Base-by-base conservation (phyloP, 805 yeast species). In the Hanseniaspora pseudoguilliermondii region DNA sequence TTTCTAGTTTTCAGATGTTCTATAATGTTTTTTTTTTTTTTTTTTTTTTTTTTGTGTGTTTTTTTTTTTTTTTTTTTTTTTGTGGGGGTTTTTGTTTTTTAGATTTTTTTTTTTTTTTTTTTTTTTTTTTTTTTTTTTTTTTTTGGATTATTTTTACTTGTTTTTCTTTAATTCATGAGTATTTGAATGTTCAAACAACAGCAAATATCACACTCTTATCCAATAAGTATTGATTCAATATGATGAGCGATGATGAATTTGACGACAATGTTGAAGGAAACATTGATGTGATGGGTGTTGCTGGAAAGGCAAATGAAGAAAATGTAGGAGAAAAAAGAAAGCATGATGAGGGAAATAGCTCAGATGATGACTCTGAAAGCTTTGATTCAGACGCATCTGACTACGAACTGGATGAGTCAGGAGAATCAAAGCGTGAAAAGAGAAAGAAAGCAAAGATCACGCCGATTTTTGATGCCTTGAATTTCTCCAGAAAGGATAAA, bases 401-500 rank as follows among this genome's bases (percentile, higher is more conserved):
- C 18, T 27, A 55, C n/a, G 59, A 49, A 20, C 36, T 42, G n/a
- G 34, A 34, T 18, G 39, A 36, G n/a, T n/a, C 43, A 15, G 48
- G 46, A 27, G 54, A 32, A 29, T 46, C 51, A 63, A 15, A 64
- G 61, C 29, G 50, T 59, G 67, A 64, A 39, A 60, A 64, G 32
- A 59, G 62, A 20, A 52, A 63, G 40, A 69, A 62, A 53, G 60
- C 63, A 57, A 65, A 64, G 5, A 57, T 59, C 16, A 61, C 59
- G 1, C 66, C 67, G 23, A 57, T 75, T 20, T 78, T 79, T 39
- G 83, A 76, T 42, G 66, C 83, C 7, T 87, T 89, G 0, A 87
- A 82, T 55, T 73, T 84, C 50, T 78, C 88, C 1, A 75, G 88
- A 61, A 84, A 84, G 62, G 95, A 88, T 64, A 86, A 85, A 63